A percentile compares a stretch with the other conserved stretches of the same genome.
Evolutionary conservation across 306 rosid genomes (phyloP).

Genomic region (Vicia faba): DNA sequence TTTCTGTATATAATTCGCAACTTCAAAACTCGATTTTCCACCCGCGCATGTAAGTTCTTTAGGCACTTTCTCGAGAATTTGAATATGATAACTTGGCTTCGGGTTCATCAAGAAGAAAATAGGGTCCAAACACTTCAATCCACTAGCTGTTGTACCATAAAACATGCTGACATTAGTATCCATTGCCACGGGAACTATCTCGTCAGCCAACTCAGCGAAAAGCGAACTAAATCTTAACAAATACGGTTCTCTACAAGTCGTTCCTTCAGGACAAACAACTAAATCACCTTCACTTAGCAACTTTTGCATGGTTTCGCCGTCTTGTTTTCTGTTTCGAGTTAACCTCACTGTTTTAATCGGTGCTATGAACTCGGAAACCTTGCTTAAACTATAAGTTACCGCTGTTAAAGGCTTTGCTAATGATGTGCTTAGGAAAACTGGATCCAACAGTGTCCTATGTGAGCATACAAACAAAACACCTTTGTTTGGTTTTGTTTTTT

Average conservation of each 20-base stretch:
- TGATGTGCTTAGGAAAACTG: constrained; percentile 59
- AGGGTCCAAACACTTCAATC: constrained; percentile 83
- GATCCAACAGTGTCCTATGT: constrained; percentile 77
- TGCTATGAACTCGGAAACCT: constrained; percentile 23
- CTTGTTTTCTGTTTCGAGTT: constrained; percentile 67
- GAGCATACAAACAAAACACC: constrained; percentile 67
- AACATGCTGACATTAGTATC: constrained; percentile 72
- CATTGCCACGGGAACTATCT: constrained; percentile 86
- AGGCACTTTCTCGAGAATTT: constrained; percentile 68
- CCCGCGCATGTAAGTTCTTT: constrained; percentile 63
- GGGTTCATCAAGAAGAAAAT: constrained; percentile 91
- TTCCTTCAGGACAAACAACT: constrained; percentile 98
- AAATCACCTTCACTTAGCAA: constrained; percentile 68
- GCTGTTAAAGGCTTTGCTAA: constrained; percentile 63
- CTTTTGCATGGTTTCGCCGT: constrained; percentile 68
- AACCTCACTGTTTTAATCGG: constrained; percentile 27
- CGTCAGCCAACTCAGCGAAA: constrained; percentile 85
- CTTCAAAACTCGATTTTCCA: constrained; percentile 71
- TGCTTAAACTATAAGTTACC: constrained; percentile 62
- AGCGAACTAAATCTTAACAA: constrained; percentile 81
- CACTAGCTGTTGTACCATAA: constrained; percentile 95
- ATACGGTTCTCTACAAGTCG: constrained; percentile 95
- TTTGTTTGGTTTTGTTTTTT: constrained; percentile 37
- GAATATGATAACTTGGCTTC: constrained; percentile 57
- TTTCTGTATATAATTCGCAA: constrained; percentile 78